Conservation (phyloP, 257 asterid genomes). For the Rhazya stricta region DNA sequence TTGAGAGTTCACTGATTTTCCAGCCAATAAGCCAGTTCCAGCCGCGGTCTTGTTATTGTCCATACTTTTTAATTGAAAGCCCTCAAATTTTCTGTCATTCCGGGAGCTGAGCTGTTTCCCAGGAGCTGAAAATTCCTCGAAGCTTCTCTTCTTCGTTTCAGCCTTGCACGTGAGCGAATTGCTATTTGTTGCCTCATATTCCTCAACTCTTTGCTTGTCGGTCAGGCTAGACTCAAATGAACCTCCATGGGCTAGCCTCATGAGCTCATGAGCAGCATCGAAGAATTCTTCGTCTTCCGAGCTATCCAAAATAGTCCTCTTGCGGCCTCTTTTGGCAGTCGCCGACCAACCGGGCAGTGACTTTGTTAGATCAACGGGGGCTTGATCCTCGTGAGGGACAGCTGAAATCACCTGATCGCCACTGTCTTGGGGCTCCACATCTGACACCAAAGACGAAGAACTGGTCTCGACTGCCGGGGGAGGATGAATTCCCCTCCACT, state of each 20-base stretch:
- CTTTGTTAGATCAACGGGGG: slow-evolving; percentile 16
- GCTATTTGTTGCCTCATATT: slow-evolving; percentile 26
- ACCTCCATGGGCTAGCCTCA: slow-evolving; percentile 38
- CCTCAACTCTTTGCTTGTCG: slow-evolving; percentile 10
- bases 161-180: slow-evolving; percentile 19
- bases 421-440: slow-evolving; percentile 14
- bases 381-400: neutral
- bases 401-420: slow-evolving; percentile 1
- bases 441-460: slow-evolving; percentile 20
- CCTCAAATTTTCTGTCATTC: neutral
- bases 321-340: slow-evolving; percentile 58
- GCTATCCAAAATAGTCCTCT: slow-evolving; percentile 8
- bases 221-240: slow-evolving; percentile 8
- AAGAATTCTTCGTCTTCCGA: slow-evolving; percentile 17
- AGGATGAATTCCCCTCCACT: slow-evolving; percentile 57
- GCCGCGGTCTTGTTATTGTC: neutral
- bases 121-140: neutral
- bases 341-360: slow-evolving; percentile 42
- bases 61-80: neutral
- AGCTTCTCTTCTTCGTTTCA: slow-evolving; percentile 11
- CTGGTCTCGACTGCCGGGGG: slow-evolving; percentile 22
- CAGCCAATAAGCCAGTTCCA: slow-evolving; percentile 10
- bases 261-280: slow-evolving; percentile 35
- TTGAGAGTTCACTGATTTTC: neutral
- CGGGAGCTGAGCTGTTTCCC: slow-evolving; percentile 6